Evolutionary conservation across 2,329 filamentous ascomycete species (phyloP).

Genomic region (Clonostachys chloroleuca): DNA sequence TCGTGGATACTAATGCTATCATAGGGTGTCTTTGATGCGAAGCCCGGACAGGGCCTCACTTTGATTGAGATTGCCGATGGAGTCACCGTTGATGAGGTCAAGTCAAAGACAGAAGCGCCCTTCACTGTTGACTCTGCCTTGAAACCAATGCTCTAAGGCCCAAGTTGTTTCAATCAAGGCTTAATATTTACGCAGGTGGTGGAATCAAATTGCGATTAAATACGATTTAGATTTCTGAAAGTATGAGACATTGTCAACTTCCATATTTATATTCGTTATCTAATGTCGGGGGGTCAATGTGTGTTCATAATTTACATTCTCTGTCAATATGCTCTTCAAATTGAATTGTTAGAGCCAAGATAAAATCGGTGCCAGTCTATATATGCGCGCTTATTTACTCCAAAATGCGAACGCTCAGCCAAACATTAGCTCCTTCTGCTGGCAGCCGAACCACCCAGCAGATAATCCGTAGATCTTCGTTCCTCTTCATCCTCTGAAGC

Average conservation of each 20-base stretch:
- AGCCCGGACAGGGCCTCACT: conserved; percentile 58
- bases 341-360: too few species aligned
- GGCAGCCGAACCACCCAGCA: too few species aligned
- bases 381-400: too few species aligned
- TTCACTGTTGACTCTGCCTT: conserved; percentile 43
- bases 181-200: background rate
- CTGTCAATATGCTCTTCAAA: too few species aligned
- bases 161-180: too few species aligned
- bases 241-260: background rate
- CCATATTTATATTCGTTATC: background rate
- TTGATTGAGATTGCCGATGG: conserved; percentile 69
- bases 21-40: conserved; percentile 67
- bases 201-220: background rate
- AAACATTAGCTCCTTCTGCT: too few species aligned
- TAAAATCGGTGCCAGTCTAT: too few species aligned
- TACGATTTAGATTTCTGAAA: background rate
- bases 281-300: background rate
- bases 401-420: too few species aligned
- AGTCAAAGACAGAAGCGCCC: conserved; percentile 63
- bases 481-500: too few species aligned
- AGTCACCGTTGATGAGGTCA: conserved; percentile 64
- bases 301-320: too few species aligned
- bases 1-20: conserved; percentile 1
- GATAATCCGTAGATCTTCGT: too few species aligned
- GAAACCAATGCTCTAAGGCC: background rate